Evolutionary conservation across 306 rosid genomes (phyloP), one percentile per base, ranked within the genome.

Genomic region (Medicago lupulina): DNA sequence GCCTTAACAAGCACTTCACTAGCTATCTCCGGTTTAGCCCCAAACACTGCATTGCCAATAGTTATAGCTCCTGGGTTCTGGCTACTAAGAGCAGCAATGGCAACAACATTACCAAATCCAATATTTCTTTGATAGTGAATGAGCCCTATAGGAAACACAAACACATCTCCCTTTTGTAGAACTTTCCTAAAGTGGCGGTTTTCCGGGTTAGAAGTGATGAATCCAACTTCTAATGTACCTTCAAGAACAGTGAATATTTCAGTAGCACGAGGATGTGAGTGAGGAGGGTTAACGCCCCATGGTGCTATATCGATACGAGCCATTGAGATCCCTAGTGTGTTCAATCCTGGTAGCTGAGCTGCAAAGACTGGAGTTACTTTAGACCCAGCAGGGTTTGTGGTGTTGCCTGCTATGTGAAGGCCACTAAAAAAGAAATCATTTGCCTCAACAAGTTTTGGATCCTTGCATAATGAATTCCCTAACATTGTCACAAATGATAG

Each of bases 211-310:
- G 87, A 84, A 46, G 87, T 84, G 51, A 84, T 18, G 55, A 84
- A 84, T 18, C 85, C 87, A 62, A 84, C 87, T 54, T 84, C 85
- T 3, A 84, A 15, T 13, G 6, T 43, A 2, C 85, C 85, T 3
- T 77, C 73, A 6, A 84, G 68, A 63, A 84, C 79, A 0, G 83
- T 81, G 0, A 84, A 17, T n/a, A 84, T 28, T 53, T 84, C 85
- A 1, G 81, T 62, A 21, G 85, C 85, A 2, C 85, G 83, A 69
- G 85, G 87, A 77, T 84, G 87, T 0, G 73, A 23, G 75, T 84
- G 87, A 70, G 83, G 85, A 77, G 87, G 85, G 69, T 84, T 84
- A 39, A 77, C 38, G 1, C 87, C 83, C 85, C 76, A 69, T 3
- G 83, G 81, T 5, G 76, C 88, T 0, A 8, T 53, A 61, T 81